These are phyloP conservation scores for Serendipita sp. DNA, from an alignment of 768 basidiomycete genomes.

Conservation along the genomic window DNA sequence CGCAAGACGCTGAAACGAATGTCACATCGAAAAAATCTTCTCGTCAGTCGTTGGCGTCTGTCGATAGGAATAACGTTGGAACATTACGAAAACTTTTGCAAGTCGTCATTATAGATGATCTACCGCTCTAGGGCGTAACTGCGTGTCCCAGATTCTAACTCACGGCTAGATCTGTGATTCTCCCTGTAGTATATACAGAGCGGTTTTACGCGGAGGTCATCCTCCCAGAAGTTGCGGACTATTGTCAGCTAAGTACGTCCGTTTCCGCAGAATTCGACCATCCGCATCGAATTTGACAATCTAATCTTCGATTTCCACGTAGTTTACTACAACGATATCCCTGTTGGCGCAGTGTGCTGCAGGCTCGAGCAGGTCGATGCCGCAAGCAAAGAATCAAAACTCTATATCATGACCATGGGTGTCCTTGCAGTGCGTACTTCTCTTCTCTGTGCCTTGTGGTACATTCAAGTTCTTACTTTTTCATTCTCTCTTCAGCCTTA, in stretches of 20 bases:
- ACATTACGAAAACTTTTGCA: constrained; percentile 25
- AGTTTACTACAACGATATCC: constrained; percentile 91
- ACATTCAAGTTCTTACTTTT: background rate
- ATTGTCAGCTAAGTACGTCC: constrained; percentile 73
- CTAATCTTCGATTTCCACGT: background rate
- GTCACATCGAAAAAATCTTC: constrained; percentile 10
- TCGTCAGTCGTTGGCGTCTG: constrained; percentile 51
- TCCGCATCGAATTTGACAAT: constrained; percentile 6
- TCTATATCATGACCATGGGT: constrained; percentile 89
- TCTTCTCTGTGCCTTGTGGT: background rate
- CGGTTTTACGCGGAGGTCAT: constrained; percentile 75
- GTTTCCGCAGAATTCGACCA: background rate
- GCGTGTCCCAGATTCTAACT: constrained; percentile 41
- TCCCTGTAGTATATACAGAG: constrained; percentile 79
- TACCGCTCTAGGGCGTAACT: no score
- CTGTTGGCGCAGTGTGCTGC: constrained; percentile 79
- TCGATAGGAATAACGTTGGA: constrained; percentile 70
- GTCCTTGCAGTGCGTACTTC: constrained; percentile 54
- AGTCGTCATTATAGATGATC: constrained; percentile 10
- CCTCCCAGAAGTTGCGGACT: constrained; percentile 61
- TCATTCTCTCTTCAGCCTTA: constrained; percentile 44
- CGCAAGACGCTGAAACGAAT: constrained; percentile 8
- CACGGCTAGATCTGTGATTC: constrained; percentile 37
- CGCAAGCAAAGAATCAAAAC: constrained; percentile 34
- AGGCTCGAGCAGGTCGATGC: constrained; percentile 41